Percentiles rank a stretch among this genome's conserved stretches.
These are phyloP conservation scores for Ascochyta rabiei DNA, from an alignment of 2,329 filamentous ascomycete genomes.

Conservation along the genomic window DNA sequence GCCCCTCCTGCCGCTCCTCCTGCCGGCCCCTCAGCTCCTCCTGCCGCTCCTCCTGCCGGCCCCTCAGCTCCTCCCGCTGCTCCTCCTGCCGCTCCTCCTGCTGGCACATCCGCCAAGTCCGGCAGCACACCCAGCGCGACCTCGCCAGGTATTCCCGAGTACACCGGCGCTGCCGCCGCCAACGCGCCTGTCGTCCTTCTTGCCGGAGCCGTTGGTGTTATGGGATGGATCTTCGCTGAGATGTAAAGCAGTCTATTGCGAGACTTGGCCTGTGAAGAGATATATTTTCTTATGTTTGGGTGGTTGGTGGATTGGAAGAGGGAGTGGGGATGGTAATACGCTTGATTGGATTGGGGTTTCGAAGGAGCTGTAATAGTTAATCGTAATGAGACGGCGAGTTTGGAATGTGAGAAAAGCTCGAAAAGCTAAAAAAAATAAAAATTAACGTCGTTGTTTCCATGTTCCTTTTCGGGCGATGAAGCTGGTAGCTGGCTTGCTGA, in stretches of 20 bases:
- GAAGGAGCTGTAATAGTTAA: background rate
- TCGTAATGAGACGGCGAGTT: background rate
- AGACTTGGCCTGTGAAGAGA: background rate
- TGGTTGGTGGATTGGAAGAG: constrained; percentile 1
- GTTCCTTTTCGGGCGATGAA: no score
- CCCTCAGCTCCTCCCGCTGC: background rate
- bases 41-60: background rate
- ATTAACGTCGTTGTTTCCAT: no score
- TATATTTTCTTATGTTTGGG: constrained; percentile 2
- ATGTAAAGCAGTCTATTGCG: constrained; percentile 3
- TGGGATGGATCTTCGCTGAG: constrained; percentile 16
- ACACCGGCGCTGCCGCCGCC: constrained; percentile 15
- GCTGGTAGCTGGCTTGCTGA: no score
- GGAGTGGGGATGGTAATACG: background rate
- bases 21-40: no score
- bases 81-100: background rate
- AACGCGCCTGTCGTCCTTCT: constrained; percentile 6
- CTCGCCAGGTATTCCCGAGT: background rate
- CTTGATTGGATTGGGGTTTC: no score
- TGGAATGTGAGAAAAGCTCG: no score
- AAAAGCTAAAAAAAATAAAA: no score
- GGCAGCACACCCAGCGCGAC: background rate
- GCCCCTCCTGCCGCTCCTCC: background rate
- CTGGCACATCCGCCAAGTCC: background rate
- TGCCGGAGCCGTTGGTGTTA: constrained; percentile 13